Evolutionary conservation across 768 basidiomycete species (phyloP), one percentile per base, ranked within the genome.

Genomic region (Imleria badia): DNA sequence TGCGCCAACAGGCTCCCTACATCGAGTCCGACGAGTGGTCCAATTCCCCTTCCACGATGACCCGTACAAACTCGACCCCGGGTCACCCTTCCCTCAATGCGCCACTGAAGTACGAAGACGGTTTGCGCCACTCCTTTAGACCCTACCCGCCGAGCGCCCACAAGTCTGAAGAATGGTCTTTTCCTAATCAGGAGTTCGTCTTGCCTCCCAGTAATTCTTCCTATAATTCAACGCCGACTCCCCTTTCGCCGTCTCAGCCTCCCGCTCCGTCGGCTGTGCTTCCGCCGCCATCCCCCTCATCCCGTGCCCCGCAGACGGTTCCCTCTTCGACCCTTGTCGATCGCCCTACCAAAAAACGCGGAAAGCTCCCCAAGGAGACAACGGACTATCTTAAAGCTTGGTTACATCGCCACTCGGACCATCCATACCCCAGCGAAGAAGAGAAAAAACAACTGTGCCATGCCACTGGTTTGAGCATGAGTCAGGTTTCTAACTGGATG

Each of bases 401-500:
- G 91, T 76, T 93, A 33, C 87, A 93, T 66, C 83, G 87, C 59
- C 91, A 94, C 66, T 87, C 87, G 3, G 91, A 93, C 68, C 91
- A 93, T 63, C 91, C 91, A 23, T 94, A 94, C 69, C 91, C 91
- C 31, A 86, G 84, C 61, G 91, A 94, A 69, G 89, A 92, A 58
- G 91, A 93, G 78, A 94, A 94, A 75, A 92, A 92, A 66, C 87
- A 89, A 67, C 74, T 94, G 60, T 93, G 91, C 71, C 83, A 87
- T 62, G 87, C 88, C 38, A 94, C 91, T 2, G 89, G 89, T 23
- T 74, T 94, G 59, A 89, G 85, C 74, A 93, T 93, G 89, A 84
- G 80, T 72, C 91, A 94, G 71, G 89, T 93, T 1, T 91, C 89
- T 48, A 93, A 93, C 69, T 93, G 91, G 91, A 93, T 93, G 91